These are phyloP conservation scores for Cercospora beticola DNA, from an alignment of 2,329 filamentous ascomycete genomes.

Conservation along the genomic window DNA sequence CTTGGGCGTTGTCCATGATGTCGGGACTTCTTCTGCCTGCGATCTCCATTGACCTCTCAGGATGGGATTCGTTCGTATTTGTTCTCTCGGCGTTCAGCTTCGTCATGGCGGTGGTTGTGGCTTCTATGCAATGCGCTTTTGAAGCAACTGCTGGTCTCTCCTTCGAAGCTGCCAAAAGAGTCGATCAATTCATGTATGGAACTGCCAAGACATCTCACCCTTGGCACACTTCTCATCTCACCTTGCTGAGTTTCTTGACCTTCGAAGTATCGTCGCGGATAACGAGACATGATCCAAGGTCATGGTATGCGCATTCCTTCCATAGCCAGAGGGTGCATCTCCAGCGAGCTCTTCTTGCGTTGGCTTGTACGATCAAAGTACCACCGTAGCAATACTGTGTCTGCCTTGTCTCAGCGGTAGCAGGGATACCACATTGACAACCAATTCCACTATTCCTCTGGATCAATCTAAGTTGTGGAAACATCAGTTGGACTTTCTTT, in stretches of 20 bases:
- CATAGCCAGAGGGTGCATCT: neutral
- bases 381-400: neutral
- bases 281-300: neutral
- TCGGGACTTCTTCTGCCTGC: neutral
- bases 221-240: neutral
- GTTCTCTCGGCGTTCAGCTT: neutral
- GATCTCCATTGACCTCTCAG: neutral
- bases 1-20: neutral
- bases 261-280: neutral
- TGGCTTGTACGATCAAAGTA: neutral
- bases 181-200: neutral
- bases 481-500: neutral
- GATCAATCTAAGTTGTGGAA: neutral
- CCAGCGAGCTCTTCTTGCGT: neutral
- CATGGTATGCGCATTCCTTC: neutral
- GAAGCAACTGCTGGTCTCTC: neutral
- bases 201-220: neutral
- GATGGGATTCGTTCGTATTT: neutral
- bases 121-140: neutral
- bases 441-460: neutral
- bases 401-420: neutral
- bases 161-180: neutral
- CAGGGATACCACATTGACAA: neutral
- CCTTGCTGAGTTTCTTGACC: neutral
- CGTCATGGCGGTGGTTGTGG: neutral